Base-by-base conservation (phyloP, 192 early-diverging fungal species). In the Backusella psychrophila region DNA sequence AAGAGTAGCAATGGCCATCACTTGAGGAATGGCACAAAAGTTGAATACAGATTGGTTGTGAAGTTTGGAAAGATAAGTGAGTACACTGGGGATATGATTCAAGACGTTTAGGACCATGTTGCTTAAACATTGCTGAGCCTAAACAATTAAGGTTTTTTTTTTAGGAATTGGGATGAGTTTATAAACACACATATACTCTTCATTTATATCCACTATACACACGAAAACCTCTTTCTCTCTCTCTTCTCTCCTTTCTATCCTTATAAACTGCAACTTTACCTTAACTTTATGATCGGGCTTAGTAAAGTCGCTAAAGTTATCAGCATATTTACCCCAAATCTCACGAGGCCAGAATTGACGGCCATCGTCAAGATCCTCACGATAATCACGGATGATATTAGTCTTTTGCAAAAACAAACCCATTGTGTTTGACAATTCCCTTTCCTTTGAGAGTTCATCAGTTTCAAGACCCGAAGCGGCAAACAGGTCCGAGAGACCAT, bases 21-120 rank as follows among this genome's bases (percentile, higher is more conserved):
- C 92, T 88, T 99, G 97, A n/a, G 98, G 98, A 73, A 99, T 99
- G 15, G 98, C 98, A 78, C 94, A 95, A 81, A 99, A 99, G 76
- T 90, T 92, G 82, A 99, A 96, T 49, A 96, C 90, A 1, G 91
- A 89, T 29, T 89, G 91, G 72, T 98, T 92, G 66, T 85, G 78
- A 67, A 99, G 86, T 66, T 86, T 78, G 56, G 81, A 82, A 82
- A 99, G 85, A 81, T 99, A 99, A 53, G 91, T 93, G 33, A 99
- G 85, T 70, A 93, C 93, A 71, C 93, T 90, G 39, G 96, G 94
- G 4, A 97, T 92, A 69, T 94, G 92, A 79, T 87, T 77, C 74
- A 99, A 84, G 0, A 93, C 94, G 76, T 99, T 94, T 33, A 87
- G 82, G 72, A 96, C 92, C 89, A 99, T 93, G 66, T 94, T 88